Base-by-base conservation (phyloP, 2,329 filamentous ascomycete species). In the Neonectria ditissima region DNA sequence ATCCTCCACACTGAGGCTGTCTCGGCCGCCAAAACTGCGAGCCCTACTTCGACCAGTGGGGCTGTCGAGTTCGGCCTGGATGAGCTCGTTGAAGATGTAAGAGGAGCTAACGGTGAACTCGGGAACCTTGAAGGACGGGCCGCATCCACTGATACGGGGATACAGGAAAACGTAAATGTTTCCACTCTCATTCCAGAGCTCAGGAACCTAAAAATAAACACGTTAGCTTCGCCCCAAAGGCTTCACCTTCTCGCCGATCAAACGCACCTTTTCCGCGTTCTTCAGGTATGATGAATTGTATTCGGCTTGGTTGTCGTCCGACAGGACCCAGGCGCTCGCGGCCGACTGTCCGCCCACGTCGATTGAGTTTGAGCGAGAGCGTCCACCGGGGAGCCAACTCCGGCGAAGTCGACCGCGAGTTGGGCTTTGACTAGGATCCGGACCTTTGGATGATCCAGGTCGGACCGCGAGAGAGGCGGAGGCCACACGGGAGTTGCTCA, bases 181-280 rank as follows among this genome's bases (percentile, higher is more conserved):
- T 41, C 86, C 88, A 55, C 76, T 79, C 58, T 90, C 87, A 67
- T 88, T 86, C 89, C 89, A 91, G 20, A 91, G 76, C 74, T 91
- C 89, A 2, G 88, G 87, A 4, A 91, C 86, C 87, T 89, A 58
- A 16, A 55, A 51, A 26, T 52, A 62, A 13, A 47, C 62, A 45
- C 4, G 62, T 71, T 67, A 66, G 68, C 55, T 59, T 55, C 65
- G 32, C 34, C 65, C 66, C 26, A 11, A 43, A 43, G 47, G 44
- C 59, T 57, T 18, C 44, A 61, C 4, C 24, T 26, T 26, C 6
- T 26, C 55, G 47, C 48, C 30, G 30, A 13, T 16, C 30, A 50
- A 71, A 62, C 72, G 67, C 72, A 87, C 86, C 79, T 85, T 88
- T 69, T 90, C 86, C 20, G 82, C 84, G 45, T 83, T 84, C 22